These are phyloP conservation scores for Drechslerella coelobrocha DNA, from an alignment of 2,329 filamentous ascomycete species.

Conservation along the genomic window DNA sequence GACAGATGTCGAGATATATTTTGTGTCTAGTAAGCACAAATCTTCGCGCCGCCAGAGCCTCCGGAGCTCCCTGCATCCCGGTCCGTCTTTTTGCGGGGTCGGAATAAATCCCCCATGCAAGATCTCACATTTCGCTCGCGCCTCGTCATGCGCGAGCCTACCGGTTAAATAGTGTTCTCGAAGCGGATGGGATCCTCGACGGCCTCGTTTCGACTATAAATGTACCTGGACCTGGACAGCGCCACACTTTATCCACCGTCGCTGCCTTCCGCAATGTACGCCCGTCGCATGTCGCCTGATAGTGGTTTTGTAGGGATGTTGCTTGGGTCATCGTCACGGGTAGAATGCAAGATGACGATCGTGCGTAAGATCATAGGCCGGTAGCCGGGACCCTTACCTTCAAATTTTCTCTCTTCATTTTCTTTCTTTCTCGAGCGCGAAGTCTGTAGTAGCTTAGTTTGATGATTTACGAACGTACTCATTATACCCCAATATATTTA, in stretches of 20 bases:
- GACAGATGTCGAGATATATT: too few species aligned
- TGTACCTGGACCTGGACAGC: constrained; percentile 11
- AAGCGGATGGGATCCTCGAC: constrained; percentile 36
- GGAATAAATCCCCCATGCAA: constrained; percentile 23
- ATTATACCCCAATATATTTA: too few species aligned
- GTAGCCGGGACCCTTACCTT: too few species aligned
- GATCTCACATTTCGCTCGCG: neutral
- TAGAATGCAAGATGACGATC: constrained; percentile 44
- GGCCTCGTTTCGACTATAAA: constrained; percentile 18
- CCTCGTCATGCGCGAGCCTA: neutral
- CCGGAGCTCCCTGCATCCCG: constrained; percentile 7
- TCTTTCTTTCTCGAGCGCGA: too few species aligned
- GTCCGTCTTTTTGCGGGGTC: constrained; percentile 16
- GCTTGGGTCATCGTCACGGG: neutral
- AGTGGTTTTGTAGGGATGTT: neutral
- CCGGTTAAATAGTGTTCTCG: constrained; percentile 14
- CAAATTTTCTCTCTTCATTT: too few species aligned
- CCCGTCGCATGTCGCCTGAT: too few species aligned
- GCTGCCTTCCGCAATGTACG: too few species aligned
- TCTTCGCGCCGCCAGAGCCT: too few species aligned
- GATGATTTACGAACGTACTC: too few species aligned
- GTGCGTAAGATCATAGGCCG: neutral
- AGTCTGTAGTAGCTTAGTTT: too few species aligned
- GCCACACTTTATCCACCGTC: constrained; percentile 50
- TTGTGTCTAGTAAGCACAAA: too few species aligned